Conservation (phyloP, 176 grass and related monocot genomes). For the Eragrostis nindensis region DNA sequence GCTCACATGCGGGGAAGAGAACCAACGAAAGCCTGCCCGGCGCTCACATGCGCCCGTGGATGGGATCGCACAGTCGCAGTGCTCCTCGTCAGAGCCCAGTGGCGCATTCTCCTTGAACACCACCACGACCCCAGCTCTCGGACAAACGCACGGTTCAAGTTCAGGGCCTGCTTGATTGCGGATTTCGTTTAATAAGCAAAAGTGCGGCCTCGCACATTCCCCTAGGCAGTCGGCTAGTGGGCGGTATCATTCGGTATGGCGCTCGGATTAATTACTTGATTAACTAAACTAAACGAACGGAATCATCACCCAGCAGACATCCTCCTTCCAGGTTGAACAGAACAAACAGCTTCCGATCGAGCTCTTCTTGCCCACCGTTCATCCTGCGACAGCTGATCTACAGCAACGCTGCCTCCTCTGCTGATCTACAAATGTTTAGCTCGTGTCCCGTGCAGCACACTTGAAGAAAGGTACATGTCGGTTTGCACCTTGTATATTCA, state of each 20-base stretch:
- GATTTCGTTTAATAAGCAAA: not conserved
- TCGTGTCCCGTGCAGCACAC: not conserved
- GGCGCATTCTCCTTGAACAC: not conserved
- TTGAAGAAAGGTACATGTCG: not conserved
- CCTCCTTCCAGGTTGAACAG: not conserved
- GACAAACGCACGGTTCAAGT: not conserved
- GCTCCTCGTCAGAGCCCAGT: not conserved
- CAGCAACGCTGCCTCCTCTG: too few relatives aligned
- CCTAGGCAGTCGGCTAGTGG: not conserved
- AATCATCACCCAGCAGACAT: slow-evolving; percentile 5
- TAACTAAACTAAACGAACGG: not conserved
- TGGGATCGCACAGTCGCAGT: not conserved
- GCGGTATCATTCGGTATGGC: slow-evolving; percentile 2
- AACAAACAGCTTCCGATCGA: not conserved
- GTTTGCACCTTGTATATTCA: not conserved
- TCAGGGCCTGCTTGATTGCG: not conserved
- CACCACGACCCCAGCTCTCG: not conserved
- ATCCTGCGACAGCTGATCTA: not conserved
- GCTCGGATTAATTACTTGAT: not conserved
- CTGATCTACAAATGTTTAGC: not conserved
- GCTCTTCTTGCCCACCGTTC: not conserved
- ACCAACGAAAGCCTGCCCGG: not conserved
- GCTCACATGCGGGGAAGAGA: slow-evolving; percentile 27
- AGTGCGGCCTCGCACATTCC: not conserved
- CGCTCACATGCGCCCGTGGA: slow-evolving; percentile 3